Base-by-base conservation (phyloP, 1,284 basidiomycete species). In the Leccinum angustisporum region DNA sequence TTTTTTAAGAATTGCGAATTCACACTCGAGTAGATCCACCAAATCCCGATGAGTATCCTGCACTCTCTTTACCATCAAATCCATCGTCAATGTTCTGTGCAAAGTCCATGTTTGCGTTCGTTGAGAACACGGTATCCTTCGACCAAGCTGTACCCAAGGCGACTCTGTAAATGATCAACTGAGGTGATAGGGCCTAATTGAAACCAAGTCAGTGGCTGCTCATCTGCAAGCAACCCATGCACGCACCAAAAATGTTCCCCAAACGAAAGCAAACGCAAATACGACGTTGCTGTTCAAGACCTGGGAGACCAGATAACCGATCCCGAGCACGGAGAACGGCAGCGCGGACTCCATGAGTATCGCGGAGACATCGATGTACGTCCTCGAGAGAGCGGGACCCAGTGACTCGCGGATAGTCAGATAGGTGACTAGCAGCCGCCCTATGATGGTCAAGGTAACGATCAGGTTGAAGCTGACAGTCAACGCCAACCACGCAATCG, bases 401-500 rank as follows among this genome's bases (percentile, higher is more conserved):
- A 60, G 31, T 14, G 56, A 16, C 30, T 43, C n/a, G 3, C 60
- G 60, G 40, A 58, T 25, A 6, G 21, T 7, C 56, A 50, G 27
- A 48, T 61, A 61, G 21, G 40, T 30, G 25, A 9, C 5, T 16
- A 61, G 56, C 18, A 61, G 38, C 6, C 51, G 55, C 18, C 38
- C 36, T 14, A 61, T 36, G 31, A 61, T 61, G 51, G 33, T 61
- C 30, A 48, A 2, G 2, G 60, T 61, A 1, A 58, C 60, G 5
- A 61, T 54, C 36, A 58, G 14, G 21, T 61, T 61, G 51, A 61
- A 61, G 60, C 55, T 54, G 51, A 61, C 55, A 14, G 55, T 58
- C 36, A 61, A 31, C 13, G 55, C 38, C 21, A 61, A 13, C 56
- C 50, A 61, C 8, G 60, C 11, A 18, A 58, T 58, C 5, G 38